phyloP scores from a whole-genome alignment of 805 yeast genomes.

The Lachancea nothofagi region DNA sequence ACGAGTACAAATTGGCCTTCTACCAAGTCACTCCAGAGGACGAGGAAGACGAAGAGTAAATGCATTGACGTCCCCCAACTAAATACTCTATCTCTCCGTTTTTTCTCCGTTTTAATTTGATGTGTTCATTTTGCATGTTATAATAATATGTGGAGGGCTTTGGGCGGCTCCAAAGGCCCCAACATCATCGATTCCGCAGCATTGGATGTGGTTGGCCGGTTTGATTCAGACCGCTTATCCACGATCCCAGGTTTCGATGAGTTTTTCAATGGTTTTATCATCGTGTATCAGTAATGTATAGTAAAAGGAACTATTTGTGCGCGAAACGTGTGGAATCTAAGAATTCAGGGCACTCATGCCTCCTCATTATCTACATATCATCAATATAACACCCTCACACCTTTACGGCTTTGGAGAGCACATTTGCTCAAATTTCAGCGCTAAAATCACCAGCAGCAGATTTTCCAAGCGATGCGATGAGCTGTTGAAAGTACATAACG shows the following conservation, averaged over 20 bases:
- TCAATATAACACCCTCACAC: no score
- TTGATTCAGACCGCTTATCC: conserved; percentile 11
- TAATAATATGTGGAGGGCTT: neutral
- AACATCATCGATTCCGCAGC: neutral
- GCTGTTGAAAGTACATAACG: neutral
- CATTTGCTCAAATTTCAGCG: neutral
- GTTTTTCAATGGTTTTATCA: neutral
- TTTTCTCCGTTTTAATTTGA: conserved; percentile 7
- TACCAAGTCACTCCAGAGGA: conserved; percentile 97
- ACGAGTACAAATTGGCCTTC: conserved; percentile 96
- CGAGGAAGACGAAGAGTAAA: conserved; percentile 88
- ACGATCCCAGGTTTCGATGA: neutral
- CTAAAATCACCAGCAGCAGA: no score
- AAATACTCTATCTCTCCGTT: conserved; percentile 7
- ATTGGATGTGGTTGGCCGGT: conserved; percentile 8
- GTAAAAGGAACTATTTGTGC: neutral
- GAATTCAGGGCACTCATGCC: no score
- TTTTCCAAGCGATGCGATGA: conserved; percentile 1
- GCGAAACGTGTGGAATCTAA: no score
- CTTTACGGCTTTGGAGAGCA: no score
- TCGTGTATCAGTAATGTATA: conserved; percentile 5
- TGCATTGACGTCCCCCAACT: conserved; percentile 20
- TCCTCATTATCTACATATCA: no score
- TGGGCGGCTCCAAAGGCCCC: neutral
- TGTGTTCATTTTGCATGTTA: conserved; percentile 6